Evolutionary conservation across 2,329 filamentous ascomycete species (phyloP).

Genomic region (Fusarium napiforme): DNA sequence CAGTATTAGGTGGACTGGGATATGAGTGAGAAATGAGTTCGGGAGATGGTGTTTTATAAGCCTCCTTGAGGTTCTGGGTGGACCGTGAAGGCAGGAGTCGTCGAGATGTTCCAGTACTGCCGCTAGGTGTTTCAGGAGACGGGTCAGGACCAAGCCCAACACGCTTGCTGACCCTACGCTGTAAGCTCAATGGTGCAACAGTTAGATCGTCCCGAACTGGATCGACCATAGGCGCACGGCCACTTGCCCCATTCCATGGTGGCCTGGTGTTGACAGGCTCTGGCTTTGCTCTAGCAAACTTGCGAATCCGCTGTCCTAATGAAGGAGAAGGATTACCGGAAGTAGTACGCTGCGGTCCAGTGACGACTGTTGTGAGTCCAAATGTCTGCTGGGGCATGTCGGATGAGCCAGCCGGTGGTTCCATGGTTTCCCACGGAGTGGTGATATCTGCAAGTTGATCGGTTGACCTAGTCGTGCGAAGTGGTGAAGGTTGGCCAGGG

Average conservation of each 20-base stretch:
- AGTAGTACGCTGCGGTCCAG: conserved; percentile 34
- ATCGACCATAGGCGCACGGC: conserved; percentile 71
- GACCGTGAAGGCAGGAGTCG: conserved; percentile 51
- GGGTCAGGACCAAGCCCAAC: conserved; percentile 41
- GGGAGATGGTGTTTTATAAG: conserved; percentile 39
- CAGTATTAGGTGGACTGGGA: conserved; percentile 50
- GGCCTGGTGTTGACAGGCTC: conserved; percentile 59
- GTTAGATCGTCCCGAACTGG: conserved; percentile 71
- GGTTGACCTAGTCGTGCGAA: conserved; percentile 53
- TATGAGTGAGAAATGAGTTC: conserved; percentile 44
- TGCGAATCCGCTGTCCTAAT: conserved; percentile 50
- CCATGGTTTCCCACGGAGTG: conserved; percentile 38
- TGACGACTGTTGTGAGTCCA: conserved; percentile 43
- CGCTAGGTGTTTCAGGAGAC: conserved; percentile 52
- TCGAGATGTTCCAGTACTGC: conserved; percentile 48
- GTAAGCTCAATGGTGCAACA: conserved; percentile 67
- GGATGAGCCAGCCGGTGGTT: conserved; percentile 1
- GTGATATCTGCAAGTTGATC: conserved; percentile 34
- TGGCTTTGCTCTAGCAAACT: conserved; percentile 51
- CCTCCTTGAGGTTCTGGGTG: conserved; percentile 47
- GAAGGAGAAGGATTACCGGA: conserved; percentile 44
- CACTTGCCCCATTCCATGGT: conserved; percentile 79
- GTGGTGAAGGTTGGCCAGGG: conserved; percentile 51
- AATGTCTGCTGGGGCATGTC: conserved; percentile 26
- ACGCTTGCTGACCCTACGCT: conserved; percentile 61